These are phyloP conservation scores for Boechera stricta DNA, from an alignment of 345 rosid species.

Conservation along the genomic window DNA sequence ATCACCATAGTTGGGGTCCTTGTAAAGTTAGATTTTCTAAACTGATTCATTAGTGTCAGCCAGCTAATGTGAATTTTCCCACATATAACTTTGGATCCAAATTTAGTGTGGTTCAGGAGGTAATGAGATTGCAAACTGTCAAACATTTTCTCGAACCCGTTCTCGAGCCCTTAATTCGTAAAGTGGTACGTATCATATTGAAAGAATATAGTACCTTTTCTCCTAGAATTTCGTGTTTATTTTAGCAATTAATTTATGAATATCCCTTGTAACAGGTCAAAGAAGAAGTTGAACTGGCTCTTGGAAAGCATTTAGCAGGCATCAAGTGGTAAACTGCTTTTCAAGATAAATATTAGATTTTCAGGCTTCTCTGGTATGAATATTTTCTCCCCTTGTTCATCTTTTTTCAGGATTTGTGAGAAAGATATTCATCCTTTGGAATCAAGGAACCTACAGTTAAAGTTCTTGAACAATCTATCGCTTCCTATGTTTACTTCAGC, in stretches of 20 bases:
- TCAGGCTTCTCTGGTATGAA: conserved; percentile 3
- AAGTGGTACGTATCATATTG: conserved; percentile 68
- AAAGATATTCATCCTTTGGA: conserved; percentile 62
- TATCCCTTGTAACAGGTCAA: conserved; percentile 64
- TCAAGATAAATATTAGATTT: background rate
- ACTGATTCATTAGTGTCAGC: background rate
- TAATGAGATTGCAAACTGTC: conserved; percentile 73
- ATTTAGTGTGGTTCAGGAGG: conserved; percentile 91
- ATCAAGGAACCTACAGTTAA: conserved; percentile 69
- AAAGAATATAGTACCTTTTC: background rate
- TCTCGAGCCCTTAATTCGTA: conserved; percentile 93
- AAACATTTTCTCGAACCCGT: conserved; percentile 80
- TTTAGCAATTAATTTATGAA: background rate
- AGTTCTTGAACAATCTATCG: conserved; percentile 69
- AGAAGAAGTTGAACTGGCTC: conserved; percentile 94
- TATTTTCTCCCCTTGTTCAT: conserved; percentile 5
- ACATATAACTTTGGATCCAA: conserved; percentile 40
- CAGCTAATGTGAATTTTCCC: conserved; percentile 10
- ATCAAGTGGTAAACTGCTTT: conserved; percentile 62
- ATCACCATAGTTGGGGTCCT: background rate
- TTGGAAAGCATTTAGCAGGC: conserved; percentile 67
- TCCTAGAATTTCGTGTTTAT: background rate
- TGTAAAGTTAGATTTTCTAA: background rate
- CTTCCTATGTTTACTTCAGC: conserved; percentile 97
- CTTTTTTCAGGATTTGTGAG: conserved; percentile 64